Base-by-base conservation (phyloP, 768 basidiomycete genomes). In the Serendipita indica region DNA sequence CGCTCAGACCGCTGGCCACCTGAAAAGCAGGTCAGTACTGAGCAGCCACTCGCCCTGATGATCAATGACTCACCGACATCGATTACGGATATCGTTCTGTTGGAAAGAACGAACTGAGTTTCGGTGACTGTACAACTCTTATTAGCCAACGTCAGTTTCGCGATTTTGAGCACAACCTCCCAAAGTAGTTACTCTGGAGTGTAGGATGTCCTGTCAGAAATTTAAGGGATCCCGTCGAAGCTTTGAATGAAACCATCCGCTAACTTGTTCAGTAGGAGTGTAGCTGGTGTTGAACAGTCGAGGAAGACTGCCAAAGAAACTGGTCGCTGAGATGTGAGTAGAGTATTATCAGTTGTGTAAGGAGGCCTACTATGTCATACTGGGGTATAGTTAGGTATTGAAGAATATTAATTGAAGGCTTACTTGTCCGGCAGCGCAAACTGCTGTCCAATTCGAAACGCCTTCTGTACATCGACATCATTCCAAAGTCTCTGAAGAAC, bases 1-100 rank as follows among this genome's bases (percentile, higher is more conserved):
- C 91, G 73, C 69, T 92, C 91, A 69, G 84, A 89, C 76, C 93
- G 89, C 73, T 96, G 92, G 3, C 92, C 92, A 28, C 86, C 86
- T 54, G n/a, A n/a, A n/a, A n/a, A n/a, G 18, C 27, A 7, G 7
- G 16, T n/a, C n/a, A n/a, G n/a, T n/a, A n/a, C n/a, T n/a, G n/a
- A n/a, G n/a, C n/a, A n/a, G n/a, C n/a, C n/a, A n/a, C n/a, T n/a
- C n/a, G n/a, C n/a, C n/a, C n/a, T n/a, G n/a, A n/a, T n/a, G n/a
- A n/a, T n/a, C n/a, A n/a, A n/a, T n/a, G n/a, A 37, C 33, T 22
- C 34, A 45, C 73, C 73, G 28, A 74, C 92, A 66, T 96, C 92
- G 59, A 96, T 86, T 85, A 97, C 89, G 58, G 90, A 75, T 82
- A 91, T 83, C 63, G 89, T 84, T 60, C 89, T 83, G 39, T 84